Conservation (phyloP, 2,329 filamentous ascomycete species). For the Aspergillus fumigatus region DNA sequence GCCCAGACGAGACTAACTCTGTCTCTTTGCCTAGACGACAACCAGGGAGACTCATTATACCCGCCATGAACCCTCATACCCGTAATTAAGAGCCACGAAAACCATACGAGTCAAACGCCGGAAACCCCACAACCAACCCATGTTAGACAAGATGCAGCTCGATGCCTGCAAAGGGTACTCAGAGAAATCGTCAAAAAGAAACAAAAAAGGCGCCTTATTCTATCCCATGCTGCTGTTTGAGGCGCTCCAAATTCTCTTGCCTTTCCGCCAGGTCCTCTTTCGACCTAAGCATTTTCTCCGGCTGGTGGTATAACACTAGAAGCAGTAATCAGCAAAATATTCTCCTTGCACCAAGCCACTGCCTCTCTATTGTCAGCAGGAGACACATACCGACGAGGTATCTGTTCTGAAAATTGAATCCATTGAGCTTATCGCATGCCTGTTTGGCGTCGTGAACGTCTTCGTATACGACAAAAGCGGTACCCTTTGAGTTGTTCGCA, state of each 20-base stretch:
- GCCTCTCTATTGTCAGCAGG: neutral
- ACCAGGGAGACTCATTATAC: constrained; percentile 21
- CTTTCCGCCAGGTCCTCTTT: constrained; percentile 91
- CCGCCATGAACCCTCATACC: constrained; percentile 25
- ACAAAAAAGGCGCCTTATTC: constrained; percentile 62
- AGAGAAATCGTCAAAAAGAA: constrained; percentile 26
- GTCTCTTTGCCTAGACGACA: constrained; percentile 14
- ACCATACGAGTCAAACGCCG: constrained; percentile 37
- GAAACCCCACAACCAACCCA: constrained; percentile 38
- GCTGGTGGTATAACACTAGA: constrained; percentile 67
- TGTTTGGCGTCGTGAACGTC: constrained; percentile 98
- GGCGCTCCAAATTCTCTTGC: constrained; percentile 94
- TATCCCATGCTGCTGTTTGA: constrained; percentile 97
- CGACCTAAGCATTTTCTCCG: constrained; percentile 75
- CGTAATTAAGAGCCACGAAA: constrained; percentile 28
- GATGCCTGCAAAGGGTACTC: constrained; percentile 31
- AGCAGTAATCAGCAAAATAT: neutral
- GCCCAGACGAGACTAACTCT: constrained; percentile 19
- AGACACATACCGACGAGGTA: constrained; percentile 84
- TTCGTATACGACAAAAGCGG: constrained; percentile 98
- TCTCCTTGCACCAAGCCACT: neutral
- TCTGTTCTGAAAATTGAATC: constrained; percentile 99
- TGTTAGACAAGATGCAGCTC: constrained; percentile 28
- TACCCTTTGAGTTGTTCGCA: constrained; percentile 94
- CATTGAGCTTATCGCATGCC: constrained; percentile 98